Conservation (phyloP, 306 rosid genomes). For the Quercus agrifolia region DNA sequence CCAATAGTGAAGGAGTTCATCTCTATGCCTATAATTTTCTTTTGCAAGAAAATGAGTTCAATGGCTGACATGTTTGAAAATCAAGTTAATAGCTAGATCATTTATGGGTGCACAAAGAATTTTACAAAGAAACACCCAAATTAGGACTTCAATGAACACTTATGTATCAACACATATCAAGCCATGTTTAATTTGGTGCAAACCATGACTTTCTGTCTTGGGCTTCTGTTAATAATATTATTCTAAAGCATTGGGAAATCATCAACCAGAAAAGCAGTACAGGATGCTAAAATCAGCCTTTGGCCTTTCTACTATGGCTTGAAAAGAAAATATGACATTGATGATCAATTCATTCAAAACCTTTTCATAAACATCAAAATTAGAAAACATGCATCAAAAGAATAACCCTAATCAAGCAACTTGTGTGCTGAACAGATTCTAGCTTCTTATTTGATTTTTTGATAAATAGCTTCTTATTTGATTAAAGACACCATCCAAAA, state of each 20-base stretch:
- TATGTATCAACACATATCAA: neutral
- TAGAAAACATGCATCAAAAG: neutral
- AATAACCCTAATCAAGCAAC: neutral
- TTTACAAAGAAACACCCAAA: neutral
- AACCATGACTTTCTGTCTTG: neutral
- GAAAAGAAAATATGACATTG: neutral
- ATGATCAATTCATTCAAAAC: neutral
- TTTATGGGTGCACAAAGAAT: neutral
- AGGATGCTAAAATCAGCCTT: neutral
- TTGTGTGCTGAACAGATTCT: neutral
- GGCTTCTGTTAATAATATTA: neutral
- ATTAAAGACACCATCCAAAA: neutral
- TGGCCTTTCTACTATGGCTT: neutral
- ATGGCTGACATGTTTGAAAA: no score
- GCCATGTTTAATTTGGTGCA: neutral
- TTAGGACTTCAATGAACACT: neutral
- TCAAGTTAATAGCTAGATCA: neutral
- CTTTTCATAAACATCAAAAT: neutral
- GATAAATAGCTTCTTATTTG: neutral
- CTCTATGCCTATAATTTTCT: no score
- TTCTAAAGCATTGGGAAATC: neutral
- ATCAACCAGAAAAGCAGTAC: no score
- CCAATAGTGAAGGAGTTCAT: no score
- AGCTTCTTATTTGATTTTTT: conserved; percentile 1
- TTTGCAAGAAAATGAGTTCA: no score